Base-by-base conservation (phyloP, 495 filamentous ascomycete species). In the Trichoderma reesei region DNA sequence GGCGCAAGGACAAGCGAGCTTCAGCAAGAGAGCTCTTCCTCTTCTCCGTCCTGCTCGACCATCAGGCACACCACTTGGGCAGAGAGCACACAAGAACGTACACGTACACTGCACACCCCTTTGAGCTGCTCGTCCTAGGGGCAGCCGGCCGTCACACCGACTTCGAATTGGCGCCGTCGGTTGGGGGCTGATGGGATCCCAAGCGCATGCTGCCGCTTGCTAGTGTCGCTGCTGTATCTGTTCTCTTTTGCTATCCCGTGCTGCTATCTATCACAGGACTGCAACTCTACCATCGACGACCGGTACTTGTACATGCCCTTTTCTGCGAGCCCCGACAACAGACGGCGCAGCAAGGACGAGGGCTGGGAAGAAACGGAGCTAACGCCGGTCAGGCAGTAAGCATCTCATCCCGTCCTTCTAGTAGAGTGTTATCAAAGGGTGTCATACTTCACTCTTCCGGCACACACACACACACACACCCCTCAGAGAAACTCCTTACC, bases 141-240 rank as follows among this genome's bases (percentile, higher is more conserved):
- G n/a, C n/a, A n/a, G n/a, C 51, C 51, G 51, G 51, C 31, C 26
- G 26, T 56, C 51, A 56, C 51, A 56, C 51, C 51, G 51, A 56
- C 51, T 56, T 11, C n/a, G 13, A 31, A 56, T 56, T 56, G 51
- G 51, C 51, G 51, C 51, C 51, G 31, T 33, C 20, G 10, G 31
- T 33, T 56, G 51, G 51, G 51, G 51, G 51, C 51, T 31, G 51
- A 56, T 48, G 51, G 10, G 34, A 56, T 31, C 51, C 20, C 20
- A 56, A 39, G 51, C 31, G 51, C 51, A 33, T 51, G 51, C 51
- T 56, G 18, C 4, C 20, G 11, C 1, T 7, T 56, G 51, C 20
- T 13, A n/a, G 5, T 26, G 4, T 3, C 18, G n/a, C 46, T 51
- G 46, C 51, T 34, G 31, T 18, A 9, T 8, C 46, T 18, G 20